Percentiles rank a stretch among this genome's conserved stretches.
These are phyloP conservation scores for Phaeosphaeriaceae sp. DNA, from an alignment of 2,329 filamentous ascomycete species.

Conservation along the genomic window DNA sequence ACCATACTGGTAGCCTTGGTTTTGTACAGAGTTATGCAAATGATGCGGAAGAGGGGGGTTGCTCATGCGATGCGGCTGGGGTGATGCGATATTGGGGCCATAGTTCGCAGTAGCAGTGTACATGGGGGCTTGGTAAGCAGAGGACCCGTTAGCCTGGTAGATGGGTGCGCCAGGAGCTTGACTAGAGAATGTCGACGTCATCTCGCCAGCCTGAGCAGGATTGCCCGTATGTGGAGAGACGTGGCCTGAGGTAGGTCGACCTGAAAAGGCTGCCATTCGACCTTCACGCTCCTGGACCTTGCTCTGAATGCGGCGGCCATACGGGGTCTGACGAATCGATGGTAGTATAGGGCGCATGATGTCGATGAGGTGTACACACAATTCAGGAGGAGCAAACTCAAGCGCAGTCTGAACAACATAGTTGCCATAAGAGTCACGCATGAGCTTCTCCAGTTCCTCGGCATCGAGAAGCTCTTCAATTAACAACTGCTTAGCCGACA, in stretches of 20 bases:
- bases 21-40: slow-evolving; percentile 46
- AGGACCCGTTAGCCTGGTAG: slow-evolving; percentile 9
- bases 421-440: slow-evolving; percentile 93
- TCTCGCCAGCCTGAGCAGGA: slow-evolving; percentile 30
- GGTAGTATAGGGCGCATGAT: slow-evolving; percentile 84
- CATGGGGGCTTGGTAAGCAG: slow-evolving; percentile 34
- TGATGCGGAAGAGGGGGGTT: slow-evolving; percentile 46
- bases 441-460: slow-evolving; percentile 82
- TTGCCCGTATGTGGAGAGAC: slow-evolving; percentile 33
- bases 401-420: slow-evolving; percentile 95
- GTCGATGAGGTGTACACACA: slow-evolving; percentile 71
- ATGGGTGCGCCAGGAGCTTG: slow-evolving; percentile 16
- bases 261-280: slow-evolving; percentile 40
- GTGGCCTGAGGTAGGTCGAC: slow-evolving; percentile 29
- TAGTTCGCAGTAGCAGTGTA: slow-evolving; percentile 46
- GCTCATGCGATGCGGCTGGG: slow-evolving; percentile 45
- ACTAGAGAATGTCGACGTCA: slow-evolving; percentile 21
- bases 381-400: slow-evolving; percentile 44
- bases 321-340: slow-evolving; percentile 85
- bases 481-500: slow-evolving; percentile 77
- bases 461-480: slow-evolving; percentile 79
- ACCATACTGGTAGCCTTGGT: slow-evolving; percentile 51
- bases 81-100: slow-evolving; percentile 44
- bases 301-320: slow-evolving; percentile 89
- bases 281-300: slow-evolving; percentile 73